Conservation (phyloP, 306 rosid genomes). For the Casuarina equisetifolia region DNA sequence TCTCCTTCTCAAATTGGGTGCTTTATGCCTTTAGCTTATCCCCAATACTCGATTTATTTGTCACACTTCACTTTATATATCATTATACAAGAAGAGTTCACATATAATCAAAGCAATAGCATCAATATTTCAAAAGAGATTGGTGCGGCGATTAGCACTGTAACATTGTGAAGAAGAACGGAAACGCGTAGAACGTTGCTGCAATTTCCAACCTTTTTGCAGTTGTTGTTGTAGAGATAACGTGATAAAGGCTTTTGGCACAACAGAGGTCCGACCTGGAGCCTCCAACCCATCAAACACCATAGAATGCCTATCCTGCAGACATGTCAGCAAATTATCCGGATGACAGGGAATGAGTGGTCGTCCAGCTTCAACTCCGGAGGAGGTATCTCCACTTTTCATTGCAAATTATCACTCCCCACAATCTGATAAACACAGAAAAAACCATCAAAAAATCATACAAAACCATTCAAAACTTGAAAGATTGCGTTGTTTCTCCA, state of each 20-base stretch:
- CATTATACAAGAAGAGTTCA: too few species aligned
- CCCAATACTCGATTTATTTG: too few species aligned
- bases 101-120: too few species aligned
- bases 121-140: too few species aligned
- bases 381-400: slow-evolving; percentile 36
- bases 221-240: background rate
- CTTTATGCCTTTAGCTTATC: too few species aligned
- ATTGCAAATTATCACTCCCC: slow-evolving; percentile 39
- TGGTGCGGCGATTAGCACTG: too few species aligned
- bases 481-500: slow-evolving; percentile 19
- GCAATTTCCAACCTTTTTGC: too few species aligned
- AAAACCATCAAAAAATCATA: slow-evolving; percentile 25
- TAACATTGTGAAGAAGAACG: too few species aligned
- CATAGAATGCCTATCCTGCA: slow-evolving; percentile 51
- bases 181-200: too few species aligned
- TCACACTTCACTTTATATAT: too few species aligned
- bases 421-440: slow-evolving; percentile 22
- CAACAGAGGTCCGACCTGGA: slow-evolving; percentile 21
- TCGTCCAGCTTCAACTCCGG: slow-evolving; percentile 35
- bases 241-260: slow-evolving; percentile 2
- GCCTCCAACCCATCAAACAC: slow-evolving; percentile 48
- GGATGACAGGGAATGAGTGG: slow-evolving; percentile 49
- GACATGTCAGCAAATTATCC: slow-evolving; percentile 67
- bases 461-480: slow-evolving; percentile 2
- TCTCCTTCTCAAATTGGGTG: too few species aligned